Conservation (phyloP, 2,329 filamentous ascomycete species). For the Phyllosticta citriasiana region DNA sequence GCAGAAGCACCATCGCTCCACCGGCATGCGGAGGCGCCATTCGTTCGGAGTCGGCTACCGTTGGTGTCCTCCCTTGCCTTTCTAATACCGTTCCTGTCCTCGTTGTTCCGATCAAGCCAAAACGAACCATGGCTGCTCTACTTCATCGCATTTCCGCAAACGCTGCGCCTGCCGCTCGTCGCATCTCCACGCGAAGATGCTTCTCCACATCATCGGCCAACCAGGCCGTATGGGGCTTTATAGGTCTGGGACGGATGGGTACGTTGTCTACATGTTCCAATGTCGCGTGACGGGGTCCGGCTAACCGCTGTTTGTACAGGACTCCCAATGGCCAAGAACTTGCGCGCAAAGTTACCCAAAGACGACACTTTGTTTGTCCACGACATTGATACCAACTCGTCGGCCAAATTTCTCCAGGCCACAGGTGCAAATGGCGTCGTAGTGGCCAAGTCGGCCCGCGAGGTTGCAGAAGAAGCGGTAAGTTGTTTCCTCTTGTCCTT, state of each 20-base stretch:
- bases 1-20: slow-evolving; percentile 3
- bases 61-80: slow-evolving; percentile 6
- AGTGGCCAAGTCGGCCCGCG: slow-evolving; percentile 47
- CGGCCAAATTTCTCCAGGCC: slow-evolving; percentile 49
- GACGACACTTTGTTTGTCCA: slow-evolving; percentile 54
- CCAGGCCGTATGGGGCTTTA: slow-evolving; percentile 40
- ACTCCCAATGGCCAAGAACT: slow-evolving; percentile 63
- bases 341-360: slow-evolving; percentile 54
- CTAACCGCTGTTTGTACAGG: slow-evolving; percentile 33
- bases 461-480: slow-evolving; percentile 59
- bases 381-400: slow-evolving; percentile 52
- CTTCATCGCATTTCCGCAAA: slow-evolving; percentile 11
- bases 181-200: slow-evolving; percentile 23
- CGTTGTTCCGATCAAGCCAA: not conserved
- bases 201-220: slow-evolving; percentile 34
- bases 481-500: slow-evolving; percentile 23
- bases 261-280: slow-evolving; percentile 15
- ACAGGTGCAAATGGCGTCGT: slow-evolving; percentile 40
- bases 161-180: slow-evolving; percentile 13
- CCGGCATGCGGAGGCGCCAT: slow-evolving; percentile 10
- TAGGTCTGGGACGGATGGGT: slow-evolving; percentile 43
- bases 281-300: slow-evolving; percentile 3
- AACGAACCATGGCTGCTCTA: slow-evolving; percentile 16
- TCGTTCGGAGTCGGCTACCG: slow-evolving; percentile 1
- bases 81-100: not conserved